Base-by-base conservation (phyloP, 148 eudicot species). In the Camellia lanceoleosa region DNA sequence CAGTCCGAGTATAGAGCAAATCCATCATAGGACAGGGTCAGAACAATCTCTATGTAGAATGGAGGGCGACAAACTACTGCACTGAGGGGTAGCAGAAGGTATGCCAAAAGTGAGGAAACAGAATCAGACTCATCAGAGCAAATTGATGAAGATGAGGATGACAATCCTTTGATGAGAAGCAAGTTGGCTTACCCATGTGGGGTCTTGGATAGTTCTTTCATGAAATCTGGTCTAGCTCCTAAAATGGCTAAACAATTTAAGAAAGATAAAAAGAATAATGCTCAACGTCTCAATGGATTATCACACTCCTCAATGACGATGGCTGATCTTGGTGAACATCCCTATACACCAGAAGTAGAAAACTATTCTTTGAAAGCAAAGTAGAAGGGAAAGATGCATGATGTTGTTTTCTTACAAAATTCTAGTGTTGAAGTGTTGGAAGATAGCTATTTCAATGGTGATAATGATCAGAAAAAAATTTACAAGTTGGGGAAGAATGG, bases 41-140 rank as follows among this genome's bases (percentile, higher is more conserved):
- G 83, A 76, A 78, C 81, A 63, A 75, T 68, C 49, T 46, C 87
- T 77, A 30, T 77, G 61, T 90, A 80, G 78, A 88, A 87, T 83
- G 93, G 89, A 82, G 88, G 88, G 78, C 81, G 83, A 66, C 88
- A 83, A 49, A 63, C 71, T 69, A 76, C 76, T 65, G 81, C 86
- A 76, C 44, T 75, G 55, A 82, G 84, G 74, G 89, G 85, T 63
- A 78, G 78, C 47, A 84, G 87, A 73, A 79, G 75, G 76, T 84
- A 80, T 69, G 62, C 64, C 49, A 88, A 83, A 76, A 86, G 83
- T 75, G 99, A 89, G 76, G 98, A 96, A 73, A 96, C 97, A 65
- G 98, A 92, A 66, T 96, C 97, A 15, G 97, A 89, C 85, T 92
- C 98, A 47, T 96, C 98, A 38, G 95, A 87, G 76, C 88, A 88